Percentiles rank a stretch among this genome's conserved stretches.
Evolutionary conservation across 371 early-diverging fungal species (phyloP).

Genomic region (Rhizopus delemar): DNA sequence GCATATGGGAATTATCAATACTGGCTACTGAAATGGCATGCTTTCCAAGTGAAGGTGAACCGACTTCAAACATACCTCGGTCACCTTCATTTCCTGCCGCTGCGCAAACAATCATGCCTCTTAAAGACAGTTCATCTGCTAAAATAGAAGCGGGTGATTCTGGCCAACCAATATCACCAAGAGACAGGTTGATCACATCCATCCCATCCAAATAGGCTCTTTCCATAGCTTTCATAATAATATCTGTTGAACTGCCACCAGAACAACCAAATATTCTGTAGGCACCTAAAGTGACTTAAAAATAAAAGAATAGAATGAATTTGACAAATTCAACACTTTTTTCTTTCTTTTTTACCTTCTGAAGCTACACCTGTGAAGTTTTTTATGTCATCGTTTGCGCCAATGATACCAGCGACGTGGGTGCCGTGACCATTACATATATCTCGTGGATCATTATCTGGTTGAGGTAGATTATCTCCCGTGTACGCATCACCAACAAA

Average conservation of each 20-base stretch:
- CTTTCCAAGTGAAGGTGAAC: conserved; percentile 65
- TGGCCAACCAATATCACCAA: conserved; percentile 51
- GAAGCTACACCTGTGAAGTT: conserved; percentile 67
- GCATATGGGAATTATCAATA: conserved; percentile 58
- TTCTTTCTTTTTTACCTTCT: conserved; percentile 31
- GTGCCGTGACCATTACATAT: conserved; percentile 38
- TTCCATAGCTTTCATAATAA: conserved; percentile 73
- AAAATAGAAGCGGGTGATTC: conserved; percentile 44
- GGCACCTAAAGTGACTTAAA: conserved; percentile 58
- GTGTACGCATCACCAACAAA: conserved; percentile 52
- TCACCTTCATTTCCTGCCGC: conserved; percentile 77
- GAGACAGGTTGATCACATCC: conserved; percentile 47
- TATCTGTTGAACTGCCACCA: conserved; percentile 70
- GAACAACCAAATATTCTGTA: conserved; percentile 79
- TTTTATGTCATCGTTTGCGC: conserved; percentile 45
- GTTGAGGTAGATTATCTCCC: conserved; percentile 26
- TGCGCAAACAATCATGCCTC: conserved; percentile 43
- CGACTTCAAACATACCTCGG: conserved; percentile 62
- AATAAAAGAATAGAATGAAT: neutral
- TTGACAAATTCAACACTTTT: neutral
- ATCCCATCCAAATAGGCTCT: conserved; percentile 70
- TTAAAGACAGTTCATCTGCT: conserved; percentile 35
- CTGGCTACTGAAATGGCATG: conserved; percentile 72
- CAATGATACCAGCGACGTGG: conserved; percentile 60
- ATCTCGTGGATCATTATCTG: conserved; percentile 33